Conservation (phyloP, 495 filamentous ascomycete species). For the Podospora tetraspora region DNA sequence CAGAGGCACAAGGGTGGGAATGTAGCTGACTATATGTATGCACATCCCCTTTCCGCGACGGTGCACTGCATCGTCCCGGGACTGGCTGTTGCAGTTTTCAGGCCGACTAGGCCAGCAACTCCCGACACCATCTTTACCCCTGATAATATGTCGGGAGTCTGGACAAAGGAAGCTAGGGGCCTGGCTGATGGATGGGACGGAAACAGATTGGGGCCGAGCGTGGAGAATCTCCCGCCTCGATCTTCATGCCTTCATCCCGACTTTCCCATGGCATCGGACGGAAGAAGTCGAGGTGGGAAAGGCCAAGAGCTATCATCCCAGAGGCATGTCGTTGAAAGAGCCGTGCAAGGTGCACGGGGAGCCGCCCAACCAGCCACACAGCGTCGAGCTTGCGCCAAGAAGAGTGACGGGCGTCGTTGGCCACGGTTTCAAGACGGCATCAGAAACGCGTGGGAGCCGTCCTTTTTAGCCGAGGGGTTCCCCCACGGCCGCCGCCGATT, state of each 20-base stretch:
- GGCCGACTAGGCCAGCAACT: neutral
- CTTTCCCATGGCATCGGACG: neutral
- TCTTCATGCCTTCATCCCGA: neutral
- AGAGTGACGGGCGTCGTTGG: neutral
- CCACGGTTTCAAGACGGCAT: conserved; percentile 7
- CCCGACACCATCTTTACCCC: neutral
- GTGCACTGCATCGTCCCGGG: neutral
- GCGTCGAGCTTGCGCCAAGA: conserved; percentile 2
- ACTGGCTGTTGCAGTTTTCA: neutral
- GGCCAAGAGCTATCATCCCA: conserved; percentile 1
- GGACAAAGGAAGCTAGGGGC: neutral
- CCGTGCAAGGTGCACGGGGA: conserved; percentile 8
- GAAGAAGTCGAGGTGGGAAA: neutral
- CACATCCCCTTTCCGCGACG: neutral
- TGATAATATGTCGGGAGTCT: neutral
- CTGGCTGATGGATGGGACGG: neutral
- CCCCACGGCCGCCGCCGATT: neutral
- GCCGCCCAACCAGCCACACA: conserved; percentile 9
- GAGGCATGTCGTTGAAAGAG: neutral
- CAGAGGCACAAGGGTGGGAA: neutral
- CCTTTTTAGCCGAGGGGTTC: conserved; percentile 7
- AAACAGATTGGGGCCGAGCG: neutral
- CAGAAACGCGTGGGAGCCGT: conserved; percentile 1
- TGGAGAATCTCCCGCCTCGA: neutral
- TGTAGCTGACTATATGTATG: neutral